Evolutionary conservation across 1,284 basidiomycete species (phyloP).

Genomic region (Rhizopogon hawkerae): DNA sequence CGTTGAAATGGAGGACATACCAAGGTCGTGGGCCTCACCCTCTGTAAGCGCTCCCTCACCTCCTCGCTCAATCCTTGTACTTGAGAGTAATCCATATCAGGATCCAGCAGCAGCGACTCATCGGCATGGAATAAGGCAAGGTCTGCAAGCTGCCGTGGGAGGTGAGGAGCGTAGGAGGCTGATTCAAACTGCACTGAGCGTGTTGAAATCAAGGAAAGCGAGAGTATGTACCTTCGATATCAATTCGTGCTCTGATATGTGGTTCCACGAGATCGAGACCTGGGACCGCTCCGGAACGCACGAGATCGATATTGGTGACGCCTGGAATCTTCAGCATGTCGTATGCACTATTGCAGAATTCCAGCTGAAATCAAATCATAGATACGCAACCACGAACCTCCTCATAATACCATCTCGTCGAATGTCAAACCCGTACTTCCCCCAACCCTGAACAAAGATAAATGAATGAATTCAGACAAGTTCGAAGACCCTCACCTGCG

Average conservation of each 20-base stretch:
- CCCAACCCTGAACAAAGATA: conserved; percentile 45
- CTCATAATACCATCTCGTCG: conserved; percentile 52
- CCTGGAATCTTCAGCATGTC: conserved; percentile 65
- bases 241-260: conserved; percentile 50
- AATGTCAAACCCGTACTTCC: conserved; percentile 44
- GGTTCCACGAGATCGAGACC: conserved; percentile 46
- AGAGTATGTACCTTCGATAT: conserved; percentile 55
- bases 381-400: conserved; percentile 34
- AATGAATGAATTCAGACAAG: not conserved
- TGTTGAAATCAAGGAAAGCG: not conserved
- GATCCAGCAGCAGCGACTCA: conserved; percentile 63
- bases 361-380: not conserved
- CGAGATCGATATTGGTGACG: conserved; percentile 41
- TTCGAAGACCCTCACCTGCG: conserved; percentile 39
- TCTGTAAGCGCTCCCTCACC: conserved; percentile 57
- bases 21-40: conserved; percentile 59
- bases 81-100: conserved; percentile 57
- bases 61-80: conserved; percentile 71
- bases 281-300: conserved; percentile 38
- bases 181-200: not conserved
- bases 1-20: conserved; percentile 29
- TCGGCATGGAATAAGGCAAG: conserved; percentile 72
- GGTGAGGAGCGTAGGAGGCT: conserved; percentile 47
- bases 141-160: conserved; percentile 66
- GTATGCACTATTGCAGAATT: conserved; percentile 47